Evolutionary conservation across 1,284 basidiomycete genomes (phyloP), one percentile per base, ranked within the genome.

Genomic region (Phellinidium pouzarii): DNA sequence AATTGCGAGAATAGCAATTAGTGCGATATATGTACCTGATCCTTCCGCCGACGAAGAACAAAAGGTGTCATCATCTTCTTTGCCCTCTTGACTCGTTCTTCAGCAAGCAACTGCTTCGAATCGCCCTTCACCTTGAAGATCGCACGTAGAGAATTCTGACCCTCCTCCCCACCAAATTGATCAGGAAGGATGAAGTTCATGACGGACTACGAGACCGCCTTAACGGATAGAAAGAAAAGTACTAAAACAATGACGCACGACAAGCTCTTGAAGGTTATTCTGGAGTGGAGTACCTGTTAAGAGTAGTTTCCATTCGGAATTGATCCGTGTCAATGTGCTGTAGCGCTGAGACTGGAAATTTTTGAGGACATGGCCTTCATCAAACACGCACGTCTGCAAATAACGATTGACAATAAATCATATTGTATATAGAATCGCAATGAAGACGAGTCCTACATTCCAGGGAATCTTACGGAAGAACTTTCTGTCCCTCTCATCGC

Each of bases 11-110:
- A 43, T 3, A 56, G 51, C 8, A 50, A 43, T 50, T 29, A 23
- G 3, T 31, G 59, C 70, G 48, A 34, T 3, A 14, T 8, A 8
- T 23, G 37, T 59, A 83, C 88, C 71, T 93, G 89, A 58, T 94
- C 91, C 70, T 99, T 99, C 59, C 94, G 82, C 45, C 96, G 80
- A 20, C 96, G 87, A 19, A 99, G 78, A 25, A 99, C 94, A 66
- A 99, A 99, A 0, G 96, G 96, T 14, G 91, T 94, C 86, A 99
- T 94, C 94, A 99, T 97, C 66, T 90, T 93, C 71, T 98, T 96
- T 4, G 96, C 96, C 53, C 95, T 75, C 46, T 92, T 90, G 23
- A 97, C 89, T 44, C 94, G 84, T 65, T 94, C 87, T 64, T 91
- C 84, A 4, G 94, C 89, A 12, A 99, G 82, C 40, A 96, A 67